Evolutionary conservation across 2,329 filamentous ascomycete species (phyloP).

Genomic region (Helicocarpus griseus): DNA sequence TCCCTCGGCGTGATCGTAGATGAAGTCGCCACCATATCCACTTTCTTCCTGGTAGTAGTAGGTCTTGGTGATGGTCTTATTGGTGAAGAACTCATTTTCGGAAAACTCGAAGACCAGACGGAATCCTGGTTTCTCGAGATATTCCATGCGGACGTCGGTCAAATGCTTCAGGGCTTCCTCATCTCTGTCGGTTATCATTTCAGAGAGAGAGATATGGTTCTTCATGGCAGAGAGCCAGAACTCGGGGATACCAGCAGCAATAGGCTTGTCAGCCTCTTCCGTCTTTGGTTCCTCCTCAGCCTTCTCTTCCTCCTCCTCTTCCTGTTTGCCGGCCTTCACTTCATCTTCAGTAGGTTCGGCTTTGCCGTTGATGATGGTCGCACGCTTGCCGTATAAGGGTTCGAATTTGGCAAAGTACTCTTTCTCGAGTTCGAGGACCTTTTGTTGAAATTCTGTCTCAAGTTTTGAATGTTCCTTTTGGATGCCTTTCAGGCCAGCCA

Average conservation of each 20-base stretch:
- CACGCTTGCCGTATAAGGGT: conserved; percentile 90
- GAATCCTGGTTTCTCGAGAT: conserved; percentile 96
- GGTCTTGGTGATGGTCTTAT: conserved; percentile 95
- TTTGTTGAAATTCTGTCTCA: conserved; percentile 96
- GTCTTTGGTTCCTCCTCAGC: conserved; percentile 45
- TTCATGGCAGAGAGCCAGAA: conserved; percentile 99
- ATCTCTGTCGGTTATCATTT: conserved; percentile 97
- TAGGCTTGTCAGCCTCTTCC: conserved; percentile 35
- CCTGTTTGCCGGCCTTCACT: conserved; percentile 74
- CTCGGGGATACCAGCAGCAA: conserved; percentile 78
- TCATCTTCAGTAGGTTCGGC: conserved; percentile 80
- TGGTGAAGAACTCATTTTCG: conserved; percentile 93
- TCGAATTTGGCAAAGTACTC: conserved; percentile 99
- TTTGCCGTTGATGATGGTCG: conserved; percentile 80
- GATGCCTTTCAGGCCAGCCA: conserved; percentile 91
- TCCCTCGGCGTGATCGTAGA: conserved; percentile 97
- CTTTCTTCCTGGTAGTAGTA: conserved; percentile 99
- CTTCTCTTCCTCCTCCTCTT: conserved; percentile 60
- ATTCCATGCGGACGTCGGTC: conserved; percentile 95
- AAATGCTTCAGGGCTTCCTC: conserved; percentile 86
- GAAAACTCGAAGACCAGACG: conserved; percentile 94
- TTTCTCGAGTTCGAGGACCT: conserved; percentile 96
- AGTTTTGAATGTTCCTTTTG: conserved; percentile 98
- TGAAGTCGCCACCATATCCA: conserved; percentile 97
- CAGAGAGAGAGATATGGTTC: conserved; percentile 92